Evolutionary conservation across 2,329 filamentous ascomycete genomes (phyloP), one percentile per base, ranked within the genome.

Genomic region (Colletotrichum gigasporum): DNA sequence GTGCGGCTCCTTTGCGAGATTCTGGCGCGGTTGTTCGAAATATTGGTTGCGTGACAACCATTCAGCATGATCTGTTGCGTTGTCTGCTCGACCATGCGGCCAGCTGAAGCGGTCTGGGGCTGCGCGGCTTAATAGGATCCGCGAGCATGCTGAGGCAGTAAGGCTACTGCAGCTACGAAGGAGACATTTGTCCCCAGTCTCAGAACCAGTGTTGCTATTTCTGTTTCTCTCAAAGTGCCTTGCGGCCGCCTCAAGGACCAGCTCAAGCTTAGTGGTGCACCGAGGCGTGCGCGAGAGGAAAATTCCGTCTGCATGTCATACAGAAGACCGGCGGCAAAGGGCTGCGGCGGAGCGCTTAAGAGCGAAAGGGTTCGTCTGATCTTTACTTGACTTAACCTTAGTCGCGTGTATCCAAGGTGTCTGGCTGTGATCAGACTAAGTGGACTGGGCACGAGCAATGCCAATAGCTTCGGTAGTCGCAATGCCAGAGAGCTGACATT

Each of bases 261-360:
- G 30, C 39, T 22, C 28, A 39, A 20, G 12, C 26, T 54, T 48
- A 48, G 55, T 24, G 26, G 26, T 32, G 41, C 61, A 52, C 24
- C 12, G 30, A 52, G 45, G 60, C 60, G 35, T 63, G 30, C 16
- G 30, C 47, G 30, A 47, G 24, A 8, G 52, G 52, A 56, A 28
- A 11, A 50, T 48, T 35, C 47, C 41, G 55, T 14, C 28, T 42
- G 54, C 37, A 16, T 30, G 37, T 32, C 12, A 30, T 35, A 20
- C 8, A 22, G n/a, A 18, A 60, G 41, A 56, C 26, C 20, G 56
- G 50, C 28, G 57, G 42, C 48, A 50, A 51, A 18, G 32, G 30
- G 16, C 14, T 50, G 32, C 62, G 35, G 30, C 32, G 24, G 34
- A 44, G 37, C 44, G 42, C 42, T 50, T 48, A 54, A 16, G 20